Evolutionary conservation across 805 yeast genomes (phyloP).

Genomic region (Kodamaea restingae): DNA sequence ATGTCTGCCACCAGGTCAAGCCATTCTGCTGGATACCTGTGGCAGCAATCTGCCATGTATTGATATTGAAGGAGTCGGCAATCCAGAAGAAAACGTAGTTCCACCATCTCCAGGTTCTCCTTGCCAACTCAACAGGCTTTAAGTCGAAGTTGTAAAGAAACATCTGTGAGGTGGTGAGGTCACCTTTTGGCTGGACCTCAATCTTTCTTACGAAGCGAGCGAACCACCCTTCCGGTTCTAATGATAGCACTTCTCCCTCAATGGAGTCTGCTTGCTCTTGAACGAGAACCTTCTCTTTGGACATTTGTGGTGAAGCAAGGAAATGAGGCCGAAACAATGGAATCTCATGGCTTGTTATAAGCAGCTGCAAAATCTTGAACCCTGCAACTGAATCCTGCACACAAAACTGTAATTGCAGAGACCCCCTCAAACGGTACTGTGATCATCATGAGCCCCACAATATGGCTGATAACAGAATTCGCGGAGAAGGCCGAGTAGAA

Average conservation of each 20-base stretch:
- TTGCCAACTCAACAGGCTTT: conserved; percentile 67
- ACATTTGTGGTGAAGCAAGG: neutral
- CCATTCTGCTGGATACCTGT: conserved; percentile 73
- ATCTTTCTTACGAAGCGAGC: conserved; percentile 22
- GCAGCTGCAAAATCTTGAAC: neutral
- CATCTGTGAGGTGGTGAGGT: conserved; percentile 53
- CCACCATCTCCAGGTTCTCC: conserved; percentile 85
- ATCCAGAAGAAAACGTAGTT: conserved; percentile 80
- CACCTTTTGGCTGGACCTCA: conserved; percentile 35
- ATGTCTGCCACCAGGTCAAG: conserved; percentile 86
- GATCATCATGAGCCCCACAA: too few relatives aligned
- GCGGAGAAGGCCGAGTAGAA: too few relatives aligned
- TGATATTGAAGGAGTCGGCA: conserved; percentile 85
- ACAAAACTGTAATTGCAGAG: too few relatives aligned
- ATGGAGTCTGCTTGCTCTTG: conserved; percentile 3
- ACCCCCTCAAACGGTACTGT: neutral
- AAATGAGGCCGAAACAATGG: too few relatives aligned
- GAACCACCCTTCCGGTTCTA: conserved; percentile 27
- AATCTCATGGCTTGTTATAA: too few relatives aligned
- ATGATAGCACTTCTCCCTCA: conserved; percentile 6
- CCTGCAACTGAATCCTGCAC: neutral
- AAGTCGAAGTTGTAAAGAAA: conserved; percentile 73
- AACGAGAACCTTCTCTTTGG: conserved; percentile 3
- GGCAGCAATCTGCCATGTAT: conserved; percentile 89
- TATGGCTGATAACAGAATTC: too few relatives aligned